Evolutionary conservation across 129 eudicot genomes (phyloP).

Genomic region (Pseudognaphalium luteoalbum): DNA sequence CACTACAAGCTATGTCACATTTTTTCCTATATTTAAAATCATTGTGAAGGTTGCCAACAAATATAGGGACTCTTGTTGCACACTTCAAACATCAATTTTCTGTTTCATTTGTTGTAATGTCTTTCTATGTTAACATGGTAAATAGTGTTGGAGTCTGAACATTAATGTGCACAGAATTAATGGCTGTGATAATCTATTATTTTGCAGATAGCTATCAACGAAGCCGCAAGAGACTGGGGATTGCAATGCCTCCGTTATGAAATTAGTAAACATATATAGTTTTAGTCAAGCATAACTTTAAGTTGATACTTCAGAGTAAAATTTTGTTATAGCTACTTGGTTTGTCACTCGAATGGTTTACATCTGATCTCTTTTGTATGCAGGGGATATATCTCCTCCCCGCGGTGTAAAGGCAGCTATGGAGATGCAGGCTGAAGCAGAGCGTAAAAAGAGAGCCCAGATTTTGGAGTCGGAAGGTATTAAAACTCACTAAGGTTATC

Average conservation of each 20-base stretch:
- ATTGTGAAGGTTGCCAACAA: neutral
- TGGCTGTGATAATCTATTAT: neutral
- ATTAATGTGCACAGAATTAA: neutral
- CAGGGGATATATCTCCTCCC: conserved; percentile 99
- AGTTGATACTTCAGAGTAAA: conserved; percentile 25
- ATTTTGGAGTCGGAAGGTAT: conserved; percentile 92
- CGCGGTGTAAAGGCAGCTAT: conserved; percentile 80
- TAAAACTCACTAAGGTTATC: neutral
- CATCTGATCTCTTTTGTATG: neutral
- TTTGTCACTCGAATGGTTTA: neutral
- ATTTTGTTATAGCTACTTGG: neutral
- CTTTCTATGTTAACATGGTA: neutral
- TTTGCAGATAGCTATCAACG: conserved; percentile 63
- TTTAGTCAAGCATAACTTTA: neutral
- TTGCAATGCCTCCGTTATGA: conserved; percentile 91
- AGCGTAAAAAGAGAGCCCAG: conserved; percentile 93
- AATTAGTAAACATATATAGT: conserved; percentile 50
- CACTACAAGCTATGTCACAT: neutral
- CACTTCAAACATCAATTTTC: neutral
- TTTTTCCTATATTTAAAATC: too few relatives aligned
- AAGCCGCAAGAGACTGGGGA: conserved; percentile 91
- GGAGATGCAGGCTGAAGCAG: conserved; percentile 99
- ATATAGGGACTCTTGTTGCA: neutral
- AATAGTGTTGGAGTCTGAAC: neutral
- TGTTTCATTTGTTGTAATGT: neutral